Evolutionary conservation across 805 yeast genomes (phyloP).

Genomic region (Spencermartinsiella europaea): DNA sequence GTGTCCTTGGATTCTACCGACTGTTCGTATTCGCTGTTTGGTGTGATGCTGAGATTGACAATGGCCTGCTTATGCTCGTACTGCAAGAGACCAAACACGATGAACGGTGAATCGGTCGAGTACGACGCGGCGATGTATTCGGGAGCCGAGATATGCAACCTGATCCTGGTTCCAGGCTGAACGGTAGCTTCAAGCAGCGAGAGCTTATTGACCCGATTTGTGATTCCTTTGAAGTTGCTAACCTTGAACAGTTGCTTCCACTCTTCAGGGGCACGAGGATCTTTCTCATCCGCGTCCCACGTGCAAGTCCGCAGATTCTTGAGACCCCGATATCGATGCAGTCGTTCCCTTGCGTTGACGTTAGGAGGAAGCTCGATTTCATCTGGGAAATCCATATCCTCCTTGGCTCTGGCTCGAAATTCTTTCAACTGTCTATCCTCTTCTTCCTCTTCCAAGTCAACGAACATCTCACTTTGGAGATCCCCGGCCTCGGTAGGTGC

Average conservation of each 20-base stretch:
- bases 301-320: slow-evolving; percentile 71
- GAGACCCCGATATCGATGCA: slow-evolving; percentile 79
- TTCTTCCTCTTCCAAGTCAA: slow-evolving; percentile 74
- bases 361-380: slow-evolving; percentile 80
- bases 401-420: slow-evolving; percentile 66
- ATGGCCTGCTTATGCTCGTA: slow-evolving; percentile 86
- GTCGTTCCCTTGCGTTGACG: slow-evolving; percentile 68
- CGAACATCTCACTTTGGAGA: slow-evolving; percentile 50
- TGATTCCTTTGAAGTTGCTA: slow-evolving; percentile 70
- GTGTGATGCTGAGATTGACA: slow-evolving; percentile 71
- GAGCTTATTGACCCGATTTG: slow-evolving; percentile 61
- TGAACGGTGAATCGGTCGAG: slow-evolving; percentile 49
- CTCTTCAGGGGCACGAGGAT: slow-evolving; percentile 66
- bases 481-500: slow-evolving; percentile 45
- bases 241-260: slow-evolving; percentile 75
- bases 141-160: slow-evolving; percentile 46
- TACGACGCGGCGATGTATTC: slow-evolving; percentile 51
- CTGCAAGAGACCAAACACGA: slow-evolving; percentile 67
- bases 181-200: slow-evolving; percentile 41
- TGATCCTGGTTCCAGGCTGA: slow-evolving; percentile 60
- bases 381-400: slow-evolving; percentile 92
- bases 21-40: slow-evolving; percentile 85
- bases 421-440: slow-evolving; percentile 70
- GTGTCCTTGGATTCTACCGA: slow-evolving; percentile 82
- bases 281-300: slow-evolving; percentile 86